A percentile compares a stretch with the other conserved stretches of the same genome.
Conservation (phyloP, 2,329 filamentous ascomycete genomes). For the Arachnopeziza araneosa region DNA sequence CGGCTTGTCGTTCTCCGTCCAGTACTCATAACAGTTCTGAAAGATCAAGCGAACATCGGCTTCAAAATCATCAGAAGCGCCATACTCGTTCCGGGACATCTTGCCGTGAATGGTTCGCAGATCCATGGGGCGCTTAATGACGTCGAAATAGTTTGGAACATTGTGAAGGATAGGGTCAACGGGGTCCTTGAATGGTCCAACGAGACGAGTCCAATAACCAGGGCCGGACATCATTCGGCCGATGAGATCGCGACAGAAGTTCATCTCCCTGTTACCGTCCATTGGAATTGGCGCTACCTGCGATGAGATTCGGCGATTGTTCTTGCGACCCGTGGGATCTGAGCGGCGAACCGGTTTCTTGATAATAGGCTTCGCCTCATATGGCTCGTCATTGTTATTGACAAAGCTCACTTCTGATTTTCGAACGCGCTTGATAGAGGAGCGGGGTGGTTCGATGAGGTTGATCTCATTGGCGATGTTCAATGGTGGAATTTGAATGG, state of each 20-base stretch:
- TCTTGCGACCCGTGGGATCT: constrained; percentile 16
- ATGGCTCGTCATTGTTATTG: constrained; percentile 11
- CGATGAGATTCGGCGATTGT: constrained; percentile 6
- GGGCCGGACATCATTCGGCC: constrained; percentile 57
- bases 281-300: constrained; percentile 3
- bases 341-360: constrained; percentile 23
- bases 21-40: constrained; percentile 59
- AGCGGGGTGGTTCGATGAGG: constrained; percentile 31
- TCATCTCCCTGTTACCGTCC: constrained; percentile 41
- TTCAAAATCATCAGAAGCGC: constrained; percentile 47
- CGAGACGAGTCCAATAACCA: constrained; percentile 61
- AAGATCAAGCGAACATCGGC: constrained; percentile 57
- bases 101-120: constrained; percentile 54
- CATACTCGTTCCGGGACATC: constrained; percentile 50
- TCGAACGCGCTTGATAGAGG: constrained; percentile 16
- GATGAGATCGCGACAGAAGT: constrained; percentile 53
- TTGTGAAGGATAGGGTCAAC: constrained; percentile 52
- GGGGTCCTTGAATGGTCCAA: constrained; percentile 55
- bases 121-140: constrained; percentile 58
- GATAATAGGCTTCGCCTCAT: constrained; percentile 19
- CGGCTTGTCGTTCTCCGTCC: constrained; percentile 50
- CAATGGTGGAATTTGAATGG: not conserved
- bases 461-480: constrained; percentile 2
- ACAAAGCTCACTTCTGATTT: constrained; percentile 17
- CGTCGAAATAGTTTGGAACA: constrained; percentile 56